Evolutionary conservation across 2,329 filamentous ascomycete species (phyloP).

Genomic region (Alternaria tenuissima): DNA sequence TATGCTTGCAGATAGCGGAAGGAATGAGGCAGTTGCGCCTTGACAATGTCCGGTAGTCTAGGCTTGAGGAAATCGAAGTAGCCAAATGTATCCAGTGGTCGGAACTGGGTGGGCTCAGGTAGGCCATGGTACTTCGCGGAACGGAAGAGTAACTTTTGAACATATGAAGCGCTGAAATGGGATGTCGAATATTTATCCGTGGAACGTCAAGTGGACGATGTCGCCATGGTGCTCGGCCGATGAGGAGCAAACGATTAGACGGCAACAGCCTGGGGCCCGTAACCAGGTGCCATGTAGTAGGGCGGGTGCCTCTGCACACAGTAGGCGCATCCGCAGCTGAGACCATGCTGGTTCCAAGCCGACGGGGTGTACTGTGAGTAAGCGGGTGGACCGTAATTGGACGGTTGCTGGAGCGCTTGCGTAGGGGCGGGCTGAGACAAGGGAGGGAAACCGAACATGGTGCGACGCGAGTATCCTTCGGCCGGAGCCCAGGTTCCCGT

Average conservation of each 20-base stretch:
- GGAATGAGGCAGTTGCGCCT: slow-evolving; percentile 36
- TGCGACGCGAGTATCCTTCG: slow-evolving; percentile 53
- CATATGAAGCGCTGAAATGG: slow-evolving; percentile 43
- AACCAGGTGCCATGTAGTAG: slow-evolving; percentile 51
- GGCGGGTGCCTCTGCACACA: slow-evolving; percentile 49
- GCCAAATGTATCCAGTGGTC: slow-evolving; percentile 31
- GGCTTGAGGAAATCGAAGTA: slow-evolving; percentile 28
- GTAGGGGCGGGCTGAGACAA: slow-evolving; percentile 45
- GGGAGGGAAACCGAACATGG: slow-evolving; percentile 53
- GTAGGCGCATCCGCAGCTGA: slow-evolving; percentile 50
- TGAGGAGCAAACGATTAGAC: slow-evolving; percentile 27
- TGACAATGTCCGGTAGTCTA: slow-evolving; percentile 28
- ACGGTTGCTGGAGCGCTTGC: slow-evolving; percentile 55
- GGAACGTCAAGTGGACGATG: slow-evolving; percentile 16
- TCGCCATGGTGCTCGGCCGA: slow-evolving; percentile 1
- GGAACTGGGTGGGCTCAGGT: slow-evolving; percentile 20
- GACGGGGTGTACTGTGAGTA: slow-evolving; percentile 49
- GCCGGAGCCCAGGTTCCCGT: slow-evolving; percentile 58
- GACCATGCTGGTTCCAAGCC: slow-evolving; percentile 49
- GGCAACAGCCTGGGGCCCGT: slow-evolving; percentile 50
- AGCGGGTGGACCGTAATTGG: slow-evolving; percentile 45
- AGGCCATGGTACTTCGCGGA: slow-evolving; percentile 24
- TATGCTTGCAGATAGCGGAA: slow-evolving; percentile 49
- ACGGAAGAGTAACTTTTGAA: slow-evolving; percentile 44
- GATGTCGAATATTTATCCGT: slow-evolving; percentile 38